Evolutionary conservation across 768 basidiomycete species (phyloP), one percentile per base, ranked within the genome.

Genomic region (Pulveroboletus sp.): DNA sequence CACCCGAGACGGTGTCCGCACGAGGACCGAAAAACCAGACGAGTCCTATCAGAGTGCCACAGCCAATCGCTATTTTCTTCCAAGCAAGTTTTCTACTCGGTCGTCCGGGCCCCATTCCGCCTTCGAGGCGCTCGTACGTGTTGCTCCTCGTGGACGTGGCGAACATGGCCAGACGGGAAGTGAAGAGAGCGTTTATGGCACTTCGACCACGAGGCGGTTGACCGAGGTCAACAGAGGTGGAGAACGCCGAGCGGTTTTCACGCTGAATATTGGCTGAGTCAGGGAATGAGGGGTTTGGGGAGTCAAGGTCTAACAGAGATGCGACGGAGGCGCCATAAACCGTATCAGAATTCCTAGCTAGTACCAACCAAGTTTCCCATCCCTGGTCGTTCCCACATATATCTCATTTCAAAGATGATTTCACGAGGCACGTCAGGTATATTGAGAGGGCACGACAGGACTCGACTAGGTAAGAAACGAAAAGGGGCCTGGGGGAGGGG

Each of bases 21-120:
- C 59, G 64, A 7, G 86, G 85, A 8, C 80, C 79, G 63, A 87
- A 79, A 47, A 88, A 69, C 75, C 81, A 90, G 23, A 89, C 78
- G 37, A 86, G 61, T 9, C 70, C 74, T 50, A 88, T 70, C 38
- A 87, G 63, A 1, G 80, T 63, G 2, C 64, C 74, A 44, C 80
- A 83, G 4, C 73, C 84, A 7, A 87, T 63, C 4, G 76, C 79
- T 47, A 87, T 76, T 69, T 80, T 85, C 65, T 81, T 87, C 86
- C 86, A 89, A 17, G 64, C 65, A 37, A 74, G 63, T 37, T 57
- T 69, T 55, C 53, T 71, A 43, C 63, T 51, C 20, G 54, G 52
- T 19, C 76, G 67, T 35, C 67, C 64, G 1, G 80, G 77, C 5
- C 83, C 82, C 66, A 79, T 72, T 14, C 82, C 82, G 31, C 77